Base-by-base conservation (phyloP, 2,329 filamentous ascomycete species). In the Fusarium luffae region DNA sequence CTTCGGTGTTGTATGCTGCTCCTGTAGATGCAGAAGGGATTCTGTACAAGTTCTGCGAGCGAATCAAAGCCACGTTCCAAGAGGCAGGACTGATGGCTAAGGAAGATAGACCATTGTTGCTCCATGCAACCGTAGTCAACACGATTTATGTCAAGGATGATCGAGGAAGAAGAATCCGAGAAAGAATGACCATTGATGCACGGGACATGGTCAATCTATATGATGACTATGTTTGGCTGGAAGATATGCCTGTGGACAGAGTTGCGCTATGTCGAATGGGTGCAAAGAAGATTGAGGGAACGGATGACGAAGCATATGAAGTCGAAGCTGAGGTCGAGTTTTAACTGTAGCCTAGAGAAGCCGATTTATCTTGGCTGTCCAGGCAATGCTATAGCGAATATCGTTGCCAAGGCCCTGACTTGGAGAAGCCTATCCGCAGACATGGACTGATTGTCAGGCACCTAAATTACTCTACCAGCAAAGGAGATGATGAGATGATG, bases 231-330 rank as follows among this genome's bases (percentile, higher is more conserved):
- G 78, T 89, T 1, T 98, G 94, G 93, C 89, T 92, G 72, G 83
- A 88, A 56, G 81, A 88, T 52, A 82, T 95, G 25, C 81, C 83
- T 18, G 77, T 97, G n/a, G 88, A 93, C 59, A 87, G 84, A 62
- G 80, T 98, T 42, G 89, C 90, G 50, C 90, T 98, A 40, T 98
- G 93, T 77, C 89, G 88, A 76, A 97, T 98, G 94, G 93, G 94
- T 0, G 93, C 93, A 12, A 92, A 90, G 83, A 89, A 87, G 72
- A 81, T 82, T 19, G 79, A 88, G 28, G 82, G 86, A 10, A 81
- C 85, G 4, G 86, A 85, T 12, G 85, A 87, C 56, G 83, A 82
- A 68, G 84, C 77, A 14, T 89, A 89, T 63, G 85, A 86, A 67
- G 84, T 86, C 11, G 86, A 82, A 69, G 85, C 82, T 7, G 84